Evolutionary conservation across 2,329 filamentous ascomycete genomes (phyloP), one percentile per base, ranked within the genome.

Genomic region (Reticulascus tulasneorum): DNA sequence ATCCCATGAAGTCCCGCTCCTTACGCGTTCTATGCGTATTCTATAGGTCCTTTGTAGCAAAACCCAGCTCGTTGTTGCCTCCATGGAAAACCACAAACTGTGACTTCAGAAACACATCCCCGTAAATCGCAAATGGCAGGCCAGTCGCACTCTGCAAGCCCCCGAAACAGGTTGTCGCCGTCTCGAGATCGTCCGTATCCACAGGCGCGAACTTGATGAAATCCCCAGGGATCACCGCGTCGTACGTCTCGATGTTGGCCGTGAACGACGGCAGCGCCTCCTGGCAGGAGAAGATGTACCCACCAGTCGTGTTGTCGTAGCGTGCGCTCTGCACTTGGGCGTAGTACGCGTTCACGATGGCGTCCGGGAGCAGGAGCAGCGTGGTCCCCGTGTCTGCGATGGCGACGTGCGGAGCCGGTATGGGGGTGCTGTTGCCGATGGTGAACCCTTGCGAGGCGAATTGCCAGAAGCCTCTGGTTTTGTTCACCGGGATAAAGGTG

Each of bases 301-400:
- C 77, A 33, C 76, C 80, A 28, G 66, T 39, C 2, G 49, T 46
- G 12, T 43, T 18, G 50, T 67, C 62, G 46, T 75, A 52, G 29
- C 60, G 46, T 1, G 82, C 67, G 4, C 75, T 71, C 7, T 50
- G 36, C 41, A 86, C 69, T 42, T 75, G 53, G 23, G 54, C 53
- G 64, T 84, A 86, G 68, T 84, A 86, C 26, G 64, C 69, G 1
- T 58, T 48, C 45, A 77, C 71, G 40, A 82, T 64, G 21, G 53
- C 47, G 37, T 68, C 54, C 18, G 77, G 75, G 13, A 82, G 58
- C 45, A 83, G 67, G 37, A 84, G 59, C 20, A 86, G 75, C 2
- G 80, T 81, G 37, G 82, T 86, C 35, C 82, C 83, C 3, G 82
- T 86, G 62, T 86, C 82, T 50, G 78, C 77, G 55, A 86, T 84